These are phyloP conservation scores for Paspalum notatum DNA, from an alignment of 176 grass and related monocot genomes.

Conservation along the genomic window DNA sequence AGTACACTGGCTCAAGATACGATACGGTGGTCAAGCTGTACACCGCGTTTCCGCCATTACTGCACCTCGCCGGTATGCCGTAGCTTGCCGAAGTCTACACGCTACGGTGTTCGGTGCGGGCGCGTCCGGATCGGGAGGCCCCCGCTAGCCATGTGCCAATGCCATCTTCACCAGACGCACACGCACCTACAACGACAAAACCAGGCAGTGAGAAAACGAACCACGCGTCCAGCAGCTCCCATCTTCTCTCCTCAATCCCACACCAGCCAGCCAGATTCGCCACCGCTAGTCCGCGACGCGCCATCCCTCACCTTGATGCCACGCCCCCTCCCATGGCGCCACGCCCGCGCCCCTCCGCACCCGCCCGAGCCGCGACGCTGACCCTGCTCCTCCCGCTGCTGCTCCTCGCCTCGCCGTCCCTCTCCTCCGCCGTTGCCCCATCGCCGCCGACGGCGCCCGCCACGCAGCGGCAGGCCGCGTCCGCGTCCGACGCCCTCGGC, in stretches of 20 bases:
- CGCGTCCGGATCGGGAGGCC: not conserved
- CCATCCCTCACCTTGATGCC: slow-evolving; percentile 35
- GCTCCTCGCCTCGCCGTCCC: slow-evolving; percentile 25
- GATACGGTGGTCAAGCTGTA: not conserved
- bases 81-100: not conserved
- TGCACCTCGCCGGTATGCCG: slow-evolving; percentile 1
- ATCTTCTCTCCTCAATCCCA: not conserved
- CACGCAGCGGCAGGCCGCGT: slow-evolving; percentile 23
- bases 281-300: not conserved
- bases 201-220: slow-evolving; percentile 3
- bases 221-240: slow-evolving; percentile 38
- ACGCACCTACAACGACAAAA: slow-evolving; percentile 29
- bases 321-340: slow-evolving; percentile 48
- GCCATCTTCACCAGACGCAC: slow-evolving; percentile 5
- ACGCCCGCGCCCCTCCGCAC: slow-evolving; percentile 1
- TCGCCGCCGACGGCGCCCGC: slow-evolving; percentile 13
- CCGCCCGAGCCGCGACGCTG: slow-evolving; percentile 36
- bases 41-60: not conserved
- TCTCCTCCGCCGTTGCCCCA: not conserved
- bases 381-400: slow-evolving; percentile 51
- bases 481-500: not conserved
- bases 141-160: not conserved
- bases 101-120: not conserved
- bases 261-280: slow-evolving; percentile 42
- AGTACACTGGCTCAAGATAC: too few relatives aligned